A percentile compares a stretch with the other conserved stretches of the same genome.
Evolutionary conservation across 2,329 filamentous ascomycete species (phyloP).

Genomic region (Paecilomyces sp.): DNA sequence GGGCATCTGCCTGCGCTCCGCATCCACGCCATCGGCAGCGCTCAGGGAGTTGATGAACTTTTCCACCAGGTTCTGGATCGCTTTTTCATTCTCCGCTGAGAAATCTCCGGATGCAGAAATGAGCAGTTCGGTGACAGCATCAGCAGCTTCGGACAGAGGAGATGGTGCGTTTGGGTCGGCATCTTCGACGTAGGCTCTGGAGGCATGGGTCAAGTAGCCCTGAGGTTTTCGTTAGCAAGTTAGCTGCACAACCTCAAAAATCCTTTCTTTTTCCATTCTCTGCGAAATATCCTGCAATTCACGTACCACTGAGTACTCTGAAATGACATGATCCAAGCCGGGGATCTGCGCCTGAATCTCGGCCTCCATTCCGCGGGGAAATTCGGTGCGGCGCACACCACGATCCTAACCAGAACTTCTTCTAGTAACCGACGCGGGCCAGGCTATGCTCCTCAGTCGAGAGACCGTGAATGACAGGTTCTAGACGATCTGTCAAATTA

Average conservation of each 20-base stretch:
- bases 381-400: background rate
- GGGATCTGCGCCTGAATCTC: conserved; percentile 80
- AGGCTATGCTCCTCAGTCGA: background rate
- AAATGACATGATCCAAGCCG: conserved; percentile 79
- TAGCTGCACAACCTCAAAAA: background rate
- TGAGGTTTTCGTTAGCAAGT: conserved; percentile 12
- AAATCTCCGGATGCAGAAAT: conserved; percentile 87
- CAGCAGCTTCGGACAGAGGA: conserved; percentile 76
- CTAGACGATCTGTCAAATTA: background rate
- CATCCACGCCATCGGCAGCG: conserved; percentile 60
- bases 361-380: conserved; percentile 62
- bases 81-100: conserved; percentile 62
- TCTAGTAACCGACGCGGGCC: background rate
- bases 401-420: background rate
- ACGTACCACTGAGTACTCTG: conserved; percentile 72
- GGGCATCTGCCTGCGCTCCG: conserved; percentile 62
- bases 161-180: conserved; percentile 61
- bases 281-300: background rate
- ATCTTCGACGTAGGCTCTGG: conserved; percentile 71
- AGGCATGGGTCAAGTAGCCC: conserved; percentile 91
- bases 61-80: conserved; percentile 74
- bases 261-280: background rate
- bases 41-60: conserved; percentile 84
- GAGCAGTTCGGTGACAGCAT: conserved; percentile 77
- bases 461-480: background rate